Evolutionary conservation across 345 rosid species (phyloP), one percentile per base, ranked within the genome.

Genomic region (Corchorus capsularis): DNA sequence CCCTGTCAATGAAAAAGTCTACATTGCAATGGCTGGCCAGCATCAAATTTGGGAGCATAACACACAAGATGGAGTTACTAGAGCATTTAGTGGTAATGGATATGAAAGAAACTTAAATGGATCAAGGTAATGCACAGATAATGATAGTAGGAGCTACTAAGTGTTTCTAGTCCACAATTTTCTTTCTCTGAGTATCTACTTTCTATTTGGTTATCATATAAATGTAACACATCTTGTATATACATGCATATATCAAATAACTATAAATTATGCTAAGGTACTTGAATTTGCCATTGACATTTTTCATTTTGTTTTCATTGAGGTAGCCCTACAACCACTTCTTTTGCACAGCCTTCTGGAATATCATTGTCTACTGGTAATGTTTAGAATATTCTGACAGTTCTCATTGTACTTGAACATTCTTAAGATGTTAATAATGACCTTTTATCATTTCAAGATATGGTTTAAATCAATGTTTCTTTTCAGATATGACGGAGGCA

Each of bases 321-420:
- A 74, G 78, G 84, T 75, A 94, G 98, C 89, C 75, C 97, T 62
- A 84, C 83, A 46, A 93, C 70, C 75, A 94, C 97, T 53, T 86
- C 98, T 57, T 94, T 87, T 77, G 97, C 98, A 49, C 98, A 94
- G 80, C 98, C 98, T 72, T 94, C 98, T 39, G 97, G 97, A 75
- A 83, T 93, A 72, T 90, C 98, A 47, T 79, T 89, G 72, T 85
- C 95, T 63, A 83, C 92, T 54, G 95, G 95, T 93, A 89, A 82
- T 39, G 60, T 75, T 66, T 73, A 64, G 32, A 45, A 65, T 75
- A 61, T 61, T 47, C 74, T 63, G 35, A 20, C 15, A 34, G 35
- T 77, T 78, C 60, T 61, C 63, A 20, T 69, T 37, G 41, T 39
- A 45, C 46, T 46, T 52, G 14, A 20, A 52, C 17, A 37, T 20